A percentile compares a stretch with the other conserved stretches of the same genome.
Evolutionary conservation across 176 grass and related monocot genomes (phyloP).

Genomic region (Carex myosuroides): DNA sequence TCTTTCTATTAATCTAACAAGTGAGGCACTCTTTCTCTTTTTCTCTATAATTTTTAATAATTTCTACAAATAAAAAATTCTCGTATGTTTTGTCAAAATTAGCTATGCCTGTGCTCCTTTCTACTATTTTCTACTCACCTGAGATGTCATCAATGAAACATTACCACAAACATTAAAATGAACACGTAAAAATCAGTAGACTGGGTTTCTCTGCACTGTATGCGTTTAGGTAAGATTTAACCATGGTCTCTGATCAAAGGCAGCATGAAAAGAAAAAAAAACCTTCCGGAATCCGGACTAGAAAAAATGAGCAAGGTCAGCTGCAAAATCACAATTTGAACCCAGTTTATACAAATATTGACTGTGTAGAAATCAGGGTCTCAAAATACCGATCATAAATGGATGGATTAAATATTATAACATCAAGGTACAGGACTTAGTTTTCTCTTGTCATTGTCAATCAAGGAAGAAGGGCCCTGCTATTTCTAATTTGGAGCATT

Average conservation of each 20-base stretch:
- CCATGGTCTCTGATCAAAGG: background rate
- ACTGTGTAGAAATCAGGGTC: background rate
- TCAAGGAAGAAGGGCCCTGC: background rate
- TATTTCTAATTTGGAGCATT: background rate
- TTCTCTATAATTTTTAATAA: no score
- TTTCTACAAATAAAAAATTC: no score
- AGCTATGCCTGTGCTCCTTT: background rate
- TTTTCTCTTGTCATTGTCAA: background rate
- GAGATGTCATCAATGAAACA: background rate
- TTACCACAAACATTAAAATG: background rate
- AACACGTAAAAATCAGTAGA: background rate
- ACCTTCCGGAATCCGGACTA: background rate
- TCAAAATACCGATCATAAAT: background rate
- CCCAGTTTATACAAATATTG: background rate
- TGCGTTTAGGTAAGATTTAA: background rate
- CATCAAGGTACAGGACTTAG: background rate
- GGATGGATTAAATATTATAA: background rate
- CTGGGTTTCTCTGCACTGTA: background rate
- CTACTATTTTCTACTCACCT: background rate
- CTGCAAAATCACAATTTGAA: background rate
- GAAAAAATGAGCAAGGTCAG: background rate
- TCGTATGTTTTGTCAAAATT: background rate
- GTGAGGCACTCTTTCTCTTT: no score
- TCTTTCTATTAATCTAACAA: no score
- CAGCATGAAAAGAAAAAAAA: background rate